These are phyloP conservation scores for Bryoglossum gracile DNA, from an alignment of 495 filamentous ascomycete genomes.

Conservation along the genomic window DNA sequence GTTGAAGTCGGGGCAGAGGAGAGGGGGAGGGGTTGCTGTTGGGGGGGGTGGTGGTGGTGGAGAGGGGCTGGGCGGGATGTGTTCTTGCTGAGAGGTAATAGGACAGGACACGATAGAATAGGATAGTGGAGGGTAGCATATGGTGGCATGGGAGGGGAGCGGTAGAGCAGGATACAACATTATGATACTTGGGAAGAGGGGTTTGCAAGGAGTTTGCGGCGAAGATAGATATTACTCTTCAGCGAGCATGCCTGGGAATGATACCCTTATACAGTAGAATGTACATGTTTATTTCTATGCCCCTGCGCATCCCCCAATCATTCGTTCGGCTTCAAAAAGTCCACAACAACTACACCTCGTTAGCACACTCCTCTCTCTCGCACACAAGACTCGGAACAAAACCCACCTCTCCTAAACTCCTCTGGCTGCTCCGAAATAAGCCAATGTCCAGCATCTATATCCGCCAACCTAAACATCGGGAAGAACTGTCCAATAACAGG, in stretches of 20 bases:
- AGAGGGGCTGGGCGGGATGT: slow-evolving; percentile 16
- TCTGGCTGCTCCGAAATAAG: slow-evolving; percentile 89
- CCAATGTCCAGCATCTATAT: slow-evolving; percentile 91
- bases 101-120: not conserved
- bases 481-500: slow-evolving; percentile 87
- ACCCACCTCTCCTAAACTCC: slow-evolving; percentile 71
- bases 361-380: slow-evolving; percentile 5
- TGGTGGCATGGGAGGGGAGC: not conserved
- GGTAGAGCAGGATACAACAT: too few species aligned
- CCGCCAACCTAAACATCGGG: slow-evolving; percentile 67
- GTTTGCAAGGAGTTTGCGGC: too few species aligned
- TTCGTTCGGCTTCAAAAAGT: slow-evolving; percentile 57
- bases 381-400: not conserved
- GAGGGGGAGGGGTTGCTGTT: slow-evolving; percentile 12
- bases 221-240: too few species aligned
- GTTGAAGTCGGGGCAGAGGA: slow-evolving; percentile 5
- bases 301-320: too few species aligned
- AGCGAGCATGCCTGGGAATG: slow-evolving; percentile 12
- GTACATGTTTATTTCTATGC: slow-evolving; percentile 30
- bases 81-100: slow-evolving; percentile 24
- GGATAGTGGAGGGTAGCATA: slow-evolving; percentile 7
- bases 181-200: too few species aligned
- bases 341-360: slow-evolving; percentile 43
- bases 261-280: slow-evolving; percentile 24
- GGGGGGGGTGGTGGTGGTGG: slow-evolving; percentile 3